Percentiles rank a stretch among this genome's conserved stretches.
phyloP scores from a whole-genome alignment of 495 filamentous ascomycete species.

The Aspergillus steynii region DNA sequence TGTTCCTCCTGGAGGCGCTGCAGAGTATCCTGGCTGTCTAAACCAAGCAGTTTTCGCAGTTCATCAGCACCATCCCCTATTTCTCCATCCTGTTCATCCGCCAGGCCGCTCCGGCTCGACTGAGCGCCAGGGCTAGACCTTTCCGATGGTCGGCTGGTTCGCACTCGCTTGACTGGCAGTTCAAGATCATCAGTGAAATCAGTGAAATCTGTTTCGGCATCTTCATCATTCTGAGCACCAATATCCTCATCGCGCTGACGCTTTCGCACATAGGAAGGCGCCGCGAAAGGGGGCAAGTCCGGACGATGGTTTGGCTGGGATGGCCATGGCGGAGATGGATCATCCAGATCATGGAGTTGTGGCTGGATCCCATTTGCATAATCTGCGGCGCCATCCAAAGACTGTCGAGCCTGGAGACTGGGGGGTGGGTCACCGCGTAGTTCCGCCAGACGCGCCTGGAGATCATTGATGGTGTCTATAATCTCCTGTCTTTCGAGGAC shows the following conservation, averaged over 20 bases:
- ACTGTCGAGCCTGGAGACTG: constrained; percentile 4
- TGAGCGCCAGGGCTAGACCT: background rate
- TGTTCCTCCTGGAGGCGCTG: constrained; percentile 39
- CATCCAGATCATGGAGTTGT: constrained; percentile 21
- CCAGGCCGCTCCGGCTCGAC: background rate
- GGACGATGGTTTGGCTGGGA: constrained; percentile 10
- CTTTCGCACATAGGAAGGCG: constrained; percentile 7
- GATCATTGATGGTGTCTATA: constrained; percentile 18
- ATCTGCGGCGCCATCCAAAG: background rate
- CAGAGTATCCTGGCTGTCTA: constrained; percentile 31
- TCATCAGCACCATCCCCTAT: constrained; percentile 13
- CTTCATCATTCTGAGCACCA: constrained; percentile 4
- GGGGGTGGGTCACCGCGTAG: constrained; percentile 15
- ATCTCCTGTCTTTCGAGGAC: constrained; percentile 26
- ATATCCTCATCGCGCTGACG: constrained; percentile 11
- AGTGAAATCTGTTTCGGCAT: constrained; percentile 7
- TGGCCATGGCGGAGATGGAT: constrained; percentile 4
- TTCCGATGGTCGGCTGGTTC: constrained; percentile 1
- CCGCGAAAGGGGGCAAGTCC: constrained; percentile 6
- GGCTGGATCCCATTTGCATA: background rate
- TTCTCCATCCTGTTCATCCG: constrained; percentile 2
- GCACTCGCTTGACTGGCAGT: constrained; percentile 7
- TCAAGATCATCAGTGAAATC: constrained; percentile 19
- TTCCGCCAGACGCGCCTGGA: constrained; percentile 24
- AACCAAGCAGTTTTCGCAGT: constrained; percentile 26